Evolutionary conservation across 2,329 filamentous ascomycete species (phyloP), one percentile per base, ranked within the genome.

Genomic region (Grosmannia clavigera): DNA sequence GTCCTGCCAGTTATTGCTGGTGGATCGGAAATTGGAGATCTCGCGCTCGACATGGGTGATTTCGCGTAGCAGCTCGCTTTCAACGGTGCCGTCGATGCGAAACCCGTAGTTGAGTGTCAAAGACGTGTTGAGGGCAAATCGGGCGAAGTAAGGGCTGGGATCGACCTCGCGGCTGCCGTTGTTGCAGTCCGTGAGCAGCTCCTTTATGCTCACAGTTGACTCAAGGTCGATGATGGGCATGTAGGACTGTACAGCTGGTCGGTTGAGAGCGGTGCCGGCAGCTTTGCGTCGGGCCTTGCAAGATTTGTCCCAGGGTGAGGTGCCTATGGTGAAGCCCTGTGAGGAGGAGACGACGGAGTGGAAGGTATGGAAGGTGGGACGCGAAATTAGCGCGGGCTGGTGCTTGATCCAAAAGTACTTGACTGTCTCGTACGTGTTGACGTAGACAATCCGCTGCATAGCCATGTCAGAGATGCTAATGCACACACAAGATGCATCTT

Each of bases 211-310:
- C 11, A 81, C 79, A 5, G 78, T 84, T 25, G 84, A 83, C 69
- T 92, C 89, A 29, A 91, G 81, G 65, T 92, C 88, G 57, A 92
- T 84, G 64, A 91, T 88, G 0, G 88, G 88, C 82, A 91, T 87
- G 69, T 92, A 92, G 0, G 84, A 85, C 67, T 90, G 86, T 1
- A 88, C 65, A 6, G 65, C 61, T 1, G 88, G 87, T 0, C 86
- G 80, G 70, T 92, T 92, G 27, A 92, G 77, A 0, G 89, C 88
- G 0, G 87, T 90, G 1, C 86, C 88, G 1, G 88, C 88, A 0
- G 87, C 88, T 74, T 90, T 92, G 62, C 89, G 81, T 4, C 87
- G 81, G 29, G 79, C 76, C 71, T 92, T 92, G 73, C 87, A 90
- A 2, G 84, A 89, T 57, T 90, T 88, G 63, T 92, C 87, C 86